A percentile compares a stretch with the other conserved stretches of the same genome.
Conservation (phyloP, 1,284 basidiomycete species). For the Waitea zeae region DNA sequence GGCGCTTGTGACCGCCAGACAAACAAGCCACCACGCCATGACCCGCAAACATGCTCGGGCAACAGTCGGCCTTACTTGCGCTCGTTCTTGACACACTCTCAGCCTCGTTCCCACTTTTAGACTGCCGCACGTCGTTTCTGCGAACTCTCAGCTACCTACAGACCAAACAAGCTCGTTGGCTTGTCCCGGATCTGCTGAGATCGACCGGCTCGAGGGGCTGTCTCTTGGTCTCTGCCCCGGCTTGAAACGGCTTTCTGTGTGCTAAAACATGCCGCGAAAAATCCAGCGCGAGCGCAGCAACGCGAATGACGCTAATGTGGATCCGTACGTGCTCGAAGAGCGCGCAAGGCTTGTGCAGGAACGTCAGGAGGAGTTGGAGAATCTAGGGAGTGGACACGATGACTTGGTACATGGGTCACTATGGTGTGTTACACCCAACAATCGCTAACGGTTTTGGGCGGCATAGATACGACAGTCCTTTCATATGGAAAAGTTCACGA, state of each 20-base stretch:
- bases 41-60: too few species aligned
- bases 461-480: conserved; percentile 65
- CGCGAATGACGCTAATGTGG: conserved; percentile 4
- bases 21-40: too few species aligned
- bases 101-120: not conserved
- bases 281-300: conserved; percentile 1
- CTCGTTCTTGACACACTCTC: not conserved
- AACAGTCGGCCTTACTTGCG: too few species aligned
- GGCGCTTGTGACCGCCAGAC: too few species aligned
- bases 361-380: conserved; percentile 40
- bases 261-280: conserved; percentile 6
- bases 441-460: not conserved
- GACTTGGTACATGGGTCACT: conserved; percentile 41
- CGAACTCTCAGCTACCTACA: conserved; percentile 1
- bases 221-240: conserved; percentile 5
- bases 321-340: conserved; percentile 14
- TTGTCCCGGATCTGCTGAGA: conserved; percentile 40
- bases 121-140: not conserved
- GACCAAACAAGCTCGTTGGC: conserved; percentile 35
- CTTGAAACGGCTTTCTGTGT: conserved; percentile 6
- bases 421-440: too few species aligned
- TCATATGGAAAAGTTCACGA: conserved; percentile 68
- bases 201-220: conserved; percentile 15
- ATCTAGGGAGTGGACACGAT: conserved; percentile 55
- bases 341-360: conserved; percentile 30